These are phyloP conservation scores for Kingdonia uniflora DNA, from an alignment of 164 flowering plant species.

Conservation along the genomic window DNA sequence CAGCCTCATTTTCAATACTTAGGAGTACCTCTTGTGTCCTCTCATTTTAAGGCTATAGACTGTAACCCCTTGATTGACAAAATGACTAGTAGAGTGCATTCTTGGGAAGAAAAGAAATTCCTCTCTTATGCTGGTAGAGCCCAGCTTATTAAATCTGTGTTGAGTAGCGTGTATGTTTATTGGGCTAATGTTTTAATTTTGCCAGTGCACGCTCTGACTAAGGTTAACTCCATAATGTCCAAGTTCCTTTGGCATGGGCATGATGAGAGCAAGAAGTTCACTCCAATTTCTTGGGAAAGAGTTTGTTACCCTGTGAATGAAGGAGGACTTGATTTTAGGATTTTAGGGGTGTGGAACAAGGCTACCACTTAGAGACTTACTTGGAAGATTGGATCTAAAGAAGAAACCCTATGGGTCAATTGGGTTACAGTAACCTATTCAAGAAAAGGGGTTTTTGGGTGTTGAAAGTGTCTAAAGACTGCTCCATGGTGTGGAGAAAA, in stretches of 20 bases:
- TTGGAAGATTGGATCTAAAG: neutral
- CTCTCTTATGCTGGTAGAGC: neutral
- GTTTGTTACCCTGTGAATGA: neutral
- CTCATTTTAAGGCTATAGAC: neutral
- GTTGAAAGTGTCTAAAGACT: too few species aligned
- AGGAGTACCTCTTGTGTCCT: neutral
- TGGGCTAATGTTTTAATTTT: neutral
- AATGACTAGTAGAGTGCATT: neutral
- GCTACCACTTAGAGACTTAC: neutral
- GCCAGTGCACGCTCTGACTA: neutral
- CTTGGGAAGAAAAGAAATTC: neutral
- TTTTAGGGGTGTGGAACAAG: neutral
- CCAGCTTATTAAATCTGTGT: neutral
- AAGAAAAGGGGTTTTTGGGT: neutral
- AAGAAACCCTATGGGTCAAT: too few species aligned
- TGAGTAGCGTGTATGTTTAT: neutral
- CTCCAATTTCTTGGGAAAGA: neutral
- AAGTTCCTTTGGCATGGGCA: neutral
- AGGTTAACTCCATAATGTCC: neutral
- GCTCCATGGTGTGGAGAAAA: neutral
- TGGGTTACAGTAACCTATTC: too few species aligned
- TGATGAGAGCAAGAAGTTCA: neutral
- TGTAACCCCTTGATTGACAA: neutral
- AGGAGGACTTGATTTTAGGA: neutral
- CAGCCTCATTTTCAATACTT: neutral